Percentiles rank a stretch among this genome's conserved stretches.
Conservation (phyloP, 441 rosid genomes). For the Populus tomentosa region DNA sequence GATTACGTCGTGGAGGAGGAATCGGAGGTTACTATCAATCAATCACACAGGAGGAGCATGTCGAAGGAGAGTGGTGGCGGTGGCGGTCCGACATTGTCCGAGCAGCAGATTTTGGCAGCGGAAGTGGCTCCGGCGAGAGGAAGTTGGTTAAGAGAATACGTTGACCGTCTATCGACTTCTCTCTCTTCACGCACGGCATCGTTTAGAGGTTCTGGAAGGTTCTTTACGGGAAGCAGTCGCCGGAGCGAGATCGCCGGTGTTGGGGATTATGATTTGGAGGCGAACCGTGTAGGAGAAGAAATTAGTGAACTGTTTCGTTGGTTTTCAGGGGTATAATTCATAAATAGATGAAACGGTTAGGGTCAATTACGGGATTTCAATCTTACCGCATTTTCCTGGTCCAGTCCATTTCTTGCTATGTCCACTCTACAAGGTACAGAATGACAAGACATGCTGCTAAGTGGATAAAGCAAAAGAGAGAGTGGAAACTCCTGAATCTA, state of each 20-base stretch:
- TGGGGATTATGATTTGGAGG: constrained; percentile 63
- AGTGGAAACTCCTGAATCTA: neutral
- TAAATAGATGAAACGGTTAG: neutral
- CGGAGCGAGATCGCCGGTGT: constrained; percentile 42
- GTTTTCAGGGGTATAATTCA: constrained; percentile 70
- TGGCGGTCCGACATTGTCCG: constrained; percentile 4
- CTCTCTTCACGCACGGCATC: constrained; percentile 71
- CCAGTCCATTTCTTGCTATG: constrained; percentile 1
- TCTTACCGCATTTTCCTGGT: neutral
- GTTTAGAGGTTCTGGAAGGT: constrained; percentile 75
- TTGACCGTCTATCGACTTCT: constrained; percentile 65
- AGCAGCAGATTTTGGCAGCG: constrained; percentile 41
- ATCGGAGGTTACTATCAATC: constrained; percentile 47
- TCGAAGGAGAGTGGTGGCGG: constrained; percentile 44
- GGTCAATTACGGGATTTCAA: neutral
- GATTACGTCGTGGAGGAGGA: constrained; percentile 76
- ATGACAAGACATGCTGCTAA: neutral
- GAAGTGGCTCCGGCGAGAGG: constrained; percentile 51
- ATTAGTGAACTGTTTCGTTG: constrained; percentile 86
- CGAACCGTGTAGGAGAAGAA: constrained; percentile 66
- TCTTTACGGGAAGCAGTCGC: constrained; percentile 75
- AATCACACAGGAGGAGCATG: constrained; percentile 34
- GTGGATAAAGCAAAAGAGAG: constrained; percentile 9
- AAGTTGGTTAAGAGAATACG: constrained; percentile 77
- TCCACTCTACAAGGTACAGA: neutral